Base-by-base conservation (phyloP, 208 protist species). In the Trypanosoma brucei region DNA sequence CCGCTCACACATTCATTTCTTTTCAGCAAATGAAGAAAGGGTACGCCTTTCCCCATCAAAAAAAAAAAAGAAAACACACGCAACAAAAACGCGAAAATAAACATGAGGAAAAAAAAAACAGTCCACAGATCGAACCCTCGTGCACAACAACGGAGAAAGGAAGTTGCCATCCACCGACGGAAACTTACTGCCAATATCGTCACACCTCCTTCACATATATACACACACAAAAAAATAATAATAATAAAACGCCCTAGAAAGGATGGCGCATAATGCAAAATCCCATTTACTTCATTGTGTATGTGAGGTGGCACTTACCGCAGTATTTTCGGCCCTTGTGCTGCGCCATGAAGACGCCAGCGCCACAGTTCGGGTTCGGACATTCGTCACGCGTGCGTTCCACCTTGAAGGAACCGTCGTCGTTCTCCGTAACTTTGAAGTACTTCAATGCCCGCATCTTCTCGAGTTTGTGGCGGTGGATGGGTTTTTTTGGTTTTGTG, bases 401-500 rank as follows among this genome's bases (percentile, higher is more conserved):
- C 73, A 98, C 78, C 83, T 97, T 98, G 81, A 93, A 98, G 73
- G 90, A 93, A 65, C 91, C 93, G 75, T 98, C 95, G 65, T 98
- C 92, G 75, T 94, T 89, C 76, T 97, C 93, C n/a, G 84, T 96
- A 51, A 99, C 94, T 86, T 97, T 98, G 93, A 99, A 99, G 96
- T 98, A 99, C 90, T 99, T 99, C 62, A 99, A 95, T 33, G 98
- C 94, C 61, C 97, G 96, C 65, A 99, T 96, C 88, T 98, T 98
- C 69, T 99, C 97, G 67, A 99, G 98, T 94, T 99, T 99, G 83
- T 97, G 83, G 72, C 95, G 96, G 91, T 99, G 95, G 66, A 87
- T 98, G 59, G 92, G 92, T 89, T 99, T 99, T 97, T 99, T 99
- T 63, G 98, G 97, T 75, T 98, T 99, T 79, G 98, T 99, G 81